Percentiles rank a stretch among this genome's conserved stretches.
Evolutionary conservation across 148 eudicot species (phyloP).

Genomic region (Dysphania ambrosioides): DNA sequence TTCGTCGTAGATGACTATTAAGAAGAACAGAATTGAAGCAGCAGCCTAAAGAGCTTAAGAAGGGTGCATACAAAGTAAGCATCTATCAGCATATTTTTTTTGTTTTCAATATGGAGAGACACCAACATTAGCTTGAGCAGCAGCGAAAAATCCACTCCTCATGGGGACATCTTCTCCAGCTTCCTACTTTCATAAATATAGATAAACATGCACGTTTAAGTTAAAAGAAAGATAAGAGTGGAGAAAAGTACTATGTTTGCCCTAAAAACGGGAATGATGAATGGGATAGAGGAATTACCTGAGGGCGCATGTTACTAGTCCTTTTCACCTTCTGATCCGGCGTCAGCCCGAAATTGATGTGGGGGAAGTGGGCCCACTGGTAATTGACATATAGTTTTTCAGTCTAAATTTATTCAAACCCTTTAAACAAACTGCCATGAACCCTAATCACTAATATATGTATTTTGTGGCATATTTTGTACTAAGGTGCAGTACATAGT

Average conservation of each 20-base stretch:
- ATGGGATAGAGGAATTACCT: constrained; percentile 37
- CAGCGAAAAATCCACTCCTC: constrained; percentile 47
- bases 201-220: neutral
- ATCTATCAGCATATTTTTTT: neutral
- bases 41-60: neutral
- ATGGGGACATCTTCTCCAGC: constrained; percentile 49
- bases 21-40: neutral
- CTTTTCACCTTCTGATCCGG: constrained; percentile 89
- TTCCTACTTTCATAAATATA: constrained; percentile 36
- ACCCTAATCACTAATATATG: too few species aligned
- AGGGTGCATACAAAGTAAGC: neutral
- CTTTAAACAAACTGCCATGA: neutral
- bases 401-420: neutral
- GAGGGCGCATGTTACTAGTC: constrained; percentile 58
- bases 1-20: constrained; percentile 21
- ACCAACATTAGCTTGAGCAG: constrained; percentile 54
- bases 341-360: constrained; percentile 90
- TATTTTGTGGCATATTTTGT: too few species aligned
- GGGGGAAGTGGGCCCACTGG: constrained; percentile 99
- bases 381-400: neutral
- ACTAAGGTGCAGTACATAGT: too few species aligned
- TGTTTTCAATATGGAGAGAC: constrained; percentile 48
- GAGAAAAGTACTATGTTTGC: neutral
- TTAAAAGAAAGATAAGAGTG: neutral
- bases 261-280: neutral